Conservation (phyloP, 257 asterid genomes). For the Perilla frutescens region DNA sequence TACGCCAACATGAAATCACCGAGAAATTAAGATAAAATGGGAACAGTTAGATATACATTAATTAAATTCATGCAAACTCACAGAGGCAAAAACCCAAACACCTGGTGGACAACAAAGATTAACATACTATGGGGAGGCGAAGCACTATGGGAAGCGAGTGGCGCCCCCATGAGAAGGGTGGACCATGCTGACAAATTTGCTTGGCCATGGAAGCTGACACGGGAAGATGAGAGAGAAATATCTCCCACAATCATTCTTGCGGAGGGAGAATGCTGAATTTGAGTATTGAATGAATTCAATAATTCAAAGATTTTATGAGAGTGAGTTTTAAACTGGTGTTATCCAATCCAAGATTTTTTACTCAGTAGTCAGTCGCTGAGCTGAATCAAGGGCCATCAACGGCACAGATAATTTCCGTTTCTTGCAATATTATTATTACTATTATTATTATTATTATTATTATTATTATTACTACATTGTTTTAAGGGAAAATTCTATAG, state of each 20-base stretch:
- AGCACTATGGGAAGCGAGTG: conserved; percentile 38
- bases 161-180: conserved; percentile 47
- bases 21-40: background rate
- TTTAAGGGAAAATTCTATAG: too few relatives aligned
- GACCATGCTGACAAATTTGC: conserved; percentile 45
- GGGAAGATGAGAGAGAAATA: conserved; percentile 48
- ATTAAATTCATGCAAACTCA: conserved; percentile 2
- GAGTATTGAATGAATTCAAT: background rate
- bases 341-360: background rate
- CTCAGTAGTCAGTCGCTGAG: too few relatives aligned
- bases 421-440: too few relatives aligned
- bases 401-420: too few relatives aligned
- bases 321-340: background rate
- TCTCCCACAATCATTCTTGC: conserved; percentile 49
- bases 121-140: conserved; percentile 45
- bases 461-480: too few relatives aligned
- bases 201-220: conserved; percentile 43
- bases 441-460: too few relatives aligned
- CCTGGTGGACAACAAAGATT: conserved; percentile 27
- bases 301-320: background rate
- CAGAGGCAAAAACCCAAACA: conserved; percentile 42
- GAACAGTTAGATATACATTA: background rate
- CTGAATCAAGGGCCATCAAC: too few relatives aligned
- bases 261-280: background rate
- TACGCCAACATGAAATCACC: background rate